Evolutionary conservation across 1,284 basidiomycete species (phyloP).

Genomic region (Heimioporus retisporus): DNA sequence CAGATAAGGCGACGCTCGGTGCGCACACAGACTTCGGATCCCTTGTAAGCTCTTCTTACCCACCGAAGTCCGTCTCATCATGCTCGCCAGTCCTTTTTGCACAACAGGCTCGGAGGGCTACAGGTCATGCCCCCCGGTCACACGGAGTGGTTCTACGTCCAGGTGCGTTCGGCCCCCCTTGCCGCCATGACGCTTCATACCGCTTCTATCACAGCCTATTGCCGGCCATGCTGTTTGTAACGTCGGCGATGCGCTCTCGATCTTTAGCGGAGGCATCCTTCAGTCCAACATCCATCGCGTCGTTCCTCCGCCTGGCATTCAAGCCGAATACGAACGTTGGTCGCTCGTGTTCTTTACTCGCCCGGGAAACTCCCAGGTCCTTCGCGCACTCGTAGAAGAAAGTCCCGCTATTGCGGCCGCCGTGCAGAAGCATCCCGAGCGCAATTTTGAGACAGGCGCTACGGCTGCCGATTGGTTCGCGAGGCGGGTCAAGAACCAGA

Average conservation of each 20-base stretch:
- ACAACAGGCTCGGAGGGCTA: slow-evolving; percentile 77
- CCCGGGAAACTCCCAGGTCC: slow-evolving; percentile 60
- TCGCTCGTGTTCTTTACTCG: slow-evolving; percentile 73
- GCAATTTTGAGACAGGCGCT: slow-evolving; percentile 49
- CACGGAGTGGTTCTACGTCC: slow-evolving; percentile 76
- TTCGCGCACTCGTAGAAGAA: slow-evolving; percentile 60
- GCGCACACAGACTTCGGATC: slow-evolving; percentile 70
- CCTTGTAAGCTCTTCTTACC: slow-evolving; percentile 42
- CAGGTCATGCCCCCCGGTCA: slow-evolving; percentile 75
- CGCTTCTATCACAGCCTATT: slow-evolving; percentile 54
- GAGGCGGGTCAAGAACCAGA: slow-evolving; percentile 56
- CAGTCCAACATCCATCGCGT: slow-evolving; percentile 67
- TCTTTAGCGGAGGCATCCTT: slow-evolving; percentile 69
- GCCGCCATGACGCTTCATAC: too few species aligned
- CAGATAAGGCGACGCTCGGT: slow-evolving; percentile 53
- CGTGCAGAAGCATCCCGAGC: slow-evolving; percentile 43
- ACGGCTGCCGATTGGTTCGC: slow-evolving; percentile 62
- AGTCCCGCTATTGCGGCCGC: slow-evolving; percentile 58
- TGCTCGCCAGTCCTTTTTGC: slow-evolving; percentile 64
- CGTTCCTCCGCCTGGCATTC: slow-evolving; percentile 57
- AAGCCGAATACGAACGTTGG: slow-evolving; percentile 60
- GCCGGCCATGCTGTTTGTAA: slow-evolving; percentile 71
- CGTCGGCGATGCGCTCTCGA: slow-evolving; percentile 65
- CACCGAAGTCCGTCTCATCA: slow-evolving; percentile 12
- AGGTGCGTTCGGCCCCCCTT: slow-evolving; percentile 45